Conservation (phyloP, 1,139 yeast genomes). For the Meyerozyma athensensis region DNA sequence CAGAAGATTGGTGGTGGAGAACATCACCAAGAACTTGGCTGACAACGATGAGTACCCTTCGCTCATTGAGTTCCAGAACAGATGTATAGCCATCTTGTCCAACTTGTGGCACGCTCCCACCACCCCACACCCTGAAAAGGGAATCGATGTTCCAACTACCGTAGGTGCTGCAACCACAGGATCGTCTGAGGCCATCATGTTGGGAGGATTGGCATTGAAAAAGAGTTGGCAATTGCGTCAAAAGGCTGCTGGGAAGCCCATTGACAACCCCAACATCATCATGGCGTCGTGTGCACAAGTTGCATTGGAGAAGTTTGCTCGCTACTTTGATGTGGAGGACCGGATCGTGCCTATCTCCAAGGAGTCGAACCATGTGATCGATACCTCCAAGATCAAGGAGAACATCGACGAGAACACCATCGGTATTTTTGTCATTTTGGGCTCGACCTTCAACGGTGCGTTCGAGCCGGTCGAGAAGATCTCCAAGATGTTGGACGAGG, state of each 20-base stretch:
- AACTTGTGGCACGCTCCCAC: slow-evolving; percentile 77
- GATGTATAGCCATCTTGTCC: slow-evolving; percentile 78
- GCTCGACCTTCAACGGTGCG: slow-evolving; percentile 91
- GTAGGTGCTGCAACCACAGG: slow-evolving; percentile 93
- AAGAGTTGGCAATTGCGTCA: slow-evolving; percentile 77
- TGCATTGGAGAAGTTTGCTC: slow-evolving; percentile 88
- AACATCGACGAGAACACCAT: slow-evolving; percentile 85
- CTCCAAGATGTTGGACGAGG: slow-evolving; percentile 56
- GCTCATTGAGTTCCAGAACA: slow-evolving; percentile 68
- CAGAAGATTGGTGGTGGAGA: slow-evolving; percentile 53
- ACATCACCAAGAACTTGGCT: slow-evolving; percentile 81
- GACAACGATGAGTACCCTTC: slow-evolving; percentile 94
- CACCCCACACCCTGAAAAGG: slow-evolving; percentile 22
- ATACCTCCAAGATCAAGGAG: slow-evolving; percentile 52
- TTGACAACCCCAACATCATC: slow-evolving; percentile 71
- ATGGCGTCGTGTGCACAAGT: slow-evolving; percentile 97
- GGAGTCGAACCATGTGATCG: slow-evolving; percentile 61
- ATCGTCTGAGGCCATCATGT: slow-evolving; percentile 88
- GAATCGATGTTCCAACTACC: slow-evolving; percentile 35
- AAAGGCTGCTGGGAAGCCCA: slow-evolving; percentile 54
- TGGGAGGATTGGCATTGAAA: slow-evolving; percentile 90
- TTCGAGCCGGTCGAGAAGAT: slow-evolving; percentile 73
- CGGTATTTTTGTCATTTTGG: slow-evolving; percentile 84
- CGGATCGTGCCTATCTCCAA: slow-evolving; percentile 64
- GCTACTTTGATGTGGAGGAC: slow-evolving; percentile 88